A percentile compares a stretch with the other conserved stretches of the same genome.
phyloP scores from a whole-genome alignment of 2,329 filamentous ascomycete species.

The Neofusicoccum sp. region DNA sequence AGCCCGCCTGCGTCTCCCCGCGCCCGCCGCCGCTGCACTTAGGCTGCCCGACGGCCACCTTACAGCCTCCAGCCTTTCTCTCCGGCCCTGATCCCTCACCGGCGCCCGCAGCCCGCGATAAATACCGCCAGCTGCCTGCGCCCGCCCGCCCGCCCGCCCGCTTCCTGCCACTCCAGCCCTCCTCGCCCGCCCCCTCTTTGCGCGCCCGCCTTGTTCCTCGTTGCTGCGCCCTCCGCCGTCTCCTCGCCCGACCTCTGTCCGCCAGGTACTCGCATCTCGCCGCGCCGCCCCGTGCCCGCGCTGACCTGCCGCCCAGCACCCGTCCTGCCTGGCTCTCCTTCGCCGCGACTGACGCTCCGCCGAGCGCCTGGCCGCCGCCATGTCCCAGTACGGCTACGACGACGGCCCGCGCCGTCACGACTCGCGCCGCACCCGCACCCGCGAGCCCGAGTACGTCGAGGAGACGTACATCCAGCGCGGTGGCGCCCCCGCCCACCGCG shows the following conservation, averaged over 20 bases:
- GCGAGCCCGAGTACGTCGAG: slow-evolving; percentile 55
- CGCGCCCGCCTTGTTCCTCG: slow-evolving; percentile 4
- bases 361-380: slow-evolving; percentile 27
- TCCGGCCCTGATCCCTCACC: slow-evolving; percentile 6
- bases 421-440: slow-evolving; percentile 45
- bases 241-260: background rate
- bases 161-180: slow-evolving; percentile 9
- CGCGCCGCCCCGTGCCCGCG: background rate
- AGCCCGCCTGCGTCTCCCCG: background rate
- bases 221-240: background rate
- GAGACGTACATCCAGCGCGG: slow-evolving; percentile 53
- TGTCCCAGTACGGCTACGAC: slow-evolving; percentile 56
- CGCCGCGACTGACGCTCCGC: background rate
- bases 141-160: slow-evolving; percentile 16
- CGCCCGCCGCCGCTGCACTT: background rate
- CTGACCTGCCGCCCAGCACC: background rate
- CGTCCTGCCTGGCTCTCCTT: background rate
- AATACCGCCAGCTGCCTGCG: slow-evolving; percentile 6
- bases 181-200: slow-evolving; percentile 12
- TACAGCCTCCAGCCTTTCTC: slow-evolving; percentile 9
- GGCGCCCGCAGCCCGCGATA: background rate
- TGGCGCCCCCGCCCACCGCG: slow-evolving; percentile 45
- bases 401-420: slow-evolving; percentile 46
- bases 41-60: background rate
- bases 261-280: background rate